Conservation (phyloP, 306 rosid genomes). For the Astragalus membranaceus region DNA sequence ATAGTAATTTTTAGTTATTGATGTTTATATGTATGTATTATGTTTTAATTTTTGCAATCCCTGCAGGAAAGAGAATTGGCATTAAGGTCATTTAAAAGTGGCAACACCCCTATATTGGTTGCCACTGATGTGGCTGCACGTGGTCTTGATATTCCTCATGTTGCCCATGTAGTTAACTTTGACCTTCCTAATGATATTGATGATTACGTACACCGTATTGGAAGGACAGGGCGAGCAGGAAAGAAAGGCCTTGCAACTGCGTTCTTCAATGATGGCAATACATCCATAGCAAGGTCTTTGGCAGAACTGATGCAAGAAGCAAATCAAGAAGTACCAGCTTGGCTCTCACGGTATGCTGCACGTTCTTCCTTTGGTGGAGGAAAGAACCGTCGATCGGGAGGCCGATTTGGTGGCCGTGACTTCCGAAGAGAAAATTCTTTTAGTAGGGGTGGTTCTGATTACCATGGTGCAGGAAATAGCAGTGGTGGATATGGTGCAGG, state of each 20-base stretch:
- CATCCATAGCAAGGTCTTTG: conserved; percentile 61
- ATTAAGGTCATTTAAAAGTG: conserved; percentile 75
- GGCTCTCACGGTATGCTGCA: conserved; percentile 73
- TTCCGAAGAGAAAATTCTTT: conserved; percentile 54
- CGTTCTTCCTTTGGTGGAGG: conserved; percentile 59
- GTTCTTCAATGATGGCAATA: conserved; percentile 75
- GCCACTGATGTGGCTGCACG: conserved; percentile 97
- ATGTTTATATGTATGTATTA: background rate
- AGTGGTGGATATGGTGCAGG: conserved; percentile 53
- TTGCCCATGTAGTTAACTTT: conserved; percentile 84
- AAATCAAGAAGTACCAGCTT: conserved; percentile 84
- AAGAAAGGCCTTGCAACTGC: conserved; percentile 87
- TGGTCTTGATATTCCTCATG: conserved; percentile 89
- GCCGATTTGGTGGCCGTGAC: conserved; percentile 88
- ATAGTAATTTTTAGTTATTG: background rate
- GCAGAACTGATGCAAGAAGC: conserved; percentile 84
- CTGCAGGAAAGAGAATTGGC: conserved; percentile 85
- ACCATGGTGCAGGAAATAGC: conserved; percentile 46
- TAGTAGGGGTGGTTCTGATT: conserved; percentile 66
- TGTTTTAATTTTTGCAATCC: conserved; percentile 4
- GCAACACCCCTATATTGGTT: conserved; percentile 80
- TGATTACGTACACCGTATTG: conserved; percentile 89
- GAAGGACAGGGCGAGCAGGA: conserved; percentile 91
- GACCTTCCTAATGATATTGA: conserved; percentile 93
- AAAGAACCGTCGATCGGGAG: conserved; percentile 78